Percentiles rank a stretch among this genome's conserved stretches.
Evolutionary conservation across 2,329 filamentous ascomycete genomes (phyloP).

Genomic region (Colletotrichum caudatum): DNA sequence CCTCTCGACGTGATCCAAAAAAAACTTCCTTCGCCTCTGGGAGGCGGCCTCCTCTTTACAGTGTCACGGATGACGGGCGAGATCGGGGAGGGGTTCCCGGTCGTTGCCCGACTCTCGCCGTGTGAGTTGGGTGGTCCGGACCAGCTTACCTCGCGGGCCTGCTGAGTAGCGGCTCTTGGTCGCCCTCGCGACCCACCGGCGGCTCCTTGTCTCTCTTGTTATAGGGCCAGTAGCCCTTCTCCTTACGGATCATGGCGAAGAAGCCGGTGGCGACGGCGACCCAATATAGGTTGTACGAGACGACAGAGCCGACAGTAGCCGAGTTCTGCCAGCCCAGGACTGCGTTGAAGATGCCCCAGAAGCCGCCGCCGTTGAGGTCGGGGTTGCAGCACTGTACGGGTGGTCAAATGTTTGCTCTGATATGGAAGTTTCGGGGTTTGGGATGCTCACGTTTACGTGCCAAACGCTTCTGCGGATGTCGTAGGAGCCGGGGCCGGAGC

Average conservation of each 20-base stretch:
- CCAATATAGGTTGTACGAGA: conserved; percentile 44
- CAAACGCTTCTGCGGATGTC: conserved; percentile 81
- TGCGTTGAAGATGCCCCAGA: conserved; percentile 80
- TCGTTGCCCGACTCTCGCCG: background rate
- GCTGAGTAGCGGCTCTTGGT: conserved; percentile 42
- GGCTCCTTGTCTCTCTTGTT: conserved; percentile 22
- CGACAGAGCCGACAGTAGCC: conserved; percentile 43
- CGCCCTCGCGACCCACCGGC: conserved; percentile 25
- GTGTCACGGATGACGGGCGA: background rate
- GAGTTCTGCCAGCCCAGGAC: conserved; percentile 69
- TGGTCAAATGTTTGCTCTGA: conserved; percentile 39
- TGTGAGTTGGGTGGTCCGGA: conserved; percentile 4
- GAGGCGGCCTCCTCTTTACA: conserved; percentile 8
- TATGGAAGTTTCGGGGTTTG: too few species aligned
- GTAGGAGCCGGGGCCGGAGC: conserved; percentile 78
- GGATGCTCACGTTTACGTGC: conserved; percentile 78
- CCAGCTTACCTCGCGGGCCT: conserved; percentile 41
- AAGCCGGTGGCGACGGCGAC: conserved; percentile 41
- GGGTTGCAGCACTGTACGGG: conserved; percentile 73
- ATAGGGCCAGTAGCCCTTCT: conserved; percentile 39
- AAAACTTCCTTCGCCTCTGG: conserved; percentile 10
- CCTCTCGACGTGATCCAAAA: conserved; percentile 12
- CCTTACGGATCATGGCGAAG: conserved; percentile 40
- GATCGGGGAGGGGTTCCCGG: background rate
- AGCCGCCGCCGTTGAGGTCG: conserved; percentile 71